Base-by-base conservation (phyloP, 768 basidiomycete genomes). In the Exsudoporus frostii region DNA sequence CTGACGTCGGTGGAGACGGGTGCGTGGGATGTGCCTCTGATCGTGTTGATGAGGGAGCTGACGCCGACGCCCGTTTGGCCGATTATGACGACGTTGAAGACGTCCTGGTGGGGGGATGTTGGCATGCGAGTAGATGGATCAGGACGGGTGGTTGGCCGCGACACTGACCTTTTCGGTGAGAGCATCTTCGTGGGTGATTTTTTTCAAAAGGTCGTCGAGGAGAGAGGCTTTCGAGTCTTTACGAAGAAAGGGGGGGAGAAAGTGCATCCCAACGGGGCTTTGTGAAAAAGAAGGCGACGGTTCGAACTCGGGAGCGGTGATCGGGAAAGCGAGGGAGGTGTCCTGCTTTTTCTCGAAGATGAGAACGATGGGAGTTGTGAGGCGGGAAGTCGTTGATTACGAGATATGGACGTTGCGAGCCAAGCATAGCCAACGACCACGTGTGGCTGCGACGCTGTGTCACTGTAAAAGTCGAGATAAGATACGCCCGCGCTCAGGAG, bases 41-140 rank as follows among this genome's bases (percentile, higher is more conserved):
- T 57, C 65, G 74, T 61, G 58, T 77, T 78, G 55, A 76, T 59
- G 37, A 77, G 57, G 13, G 73, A 74, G 55, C 77, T 78, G 51
- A 70, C 74, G 24, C 71, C 71, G 44, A 66, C 52, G 44, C 66
- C 66, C 1, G 67, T 69, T 54, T 67, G 65, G 7, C 66, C 67
- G 54, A 69, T 68, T 17, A 69, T 19, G 51, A 67, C 58, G 54
- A 67, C 55, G 53, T 67, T 67, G 57, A 66, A 67, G 55, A 63
- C 46, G 56, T 66, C 60, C 65, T 66, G 43, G 13, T 66, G 43
- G 13, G 24, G 29, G 3, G 29, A 10, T 25, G 45, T 42, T 27
- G 38, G 20, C 17, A 41, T 29, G 50, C 53, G 25, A 50, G 54
- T n/a, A 24, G 33, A n/a, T n/a, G n/a, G n/a, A 40, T 27, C 17